Evolutionary conservation across 768 basidiomycete genomes (phyloP), one percentile per base, ranked within the genome.

Genomic region (Phaeotremella skinneri): DNA sequence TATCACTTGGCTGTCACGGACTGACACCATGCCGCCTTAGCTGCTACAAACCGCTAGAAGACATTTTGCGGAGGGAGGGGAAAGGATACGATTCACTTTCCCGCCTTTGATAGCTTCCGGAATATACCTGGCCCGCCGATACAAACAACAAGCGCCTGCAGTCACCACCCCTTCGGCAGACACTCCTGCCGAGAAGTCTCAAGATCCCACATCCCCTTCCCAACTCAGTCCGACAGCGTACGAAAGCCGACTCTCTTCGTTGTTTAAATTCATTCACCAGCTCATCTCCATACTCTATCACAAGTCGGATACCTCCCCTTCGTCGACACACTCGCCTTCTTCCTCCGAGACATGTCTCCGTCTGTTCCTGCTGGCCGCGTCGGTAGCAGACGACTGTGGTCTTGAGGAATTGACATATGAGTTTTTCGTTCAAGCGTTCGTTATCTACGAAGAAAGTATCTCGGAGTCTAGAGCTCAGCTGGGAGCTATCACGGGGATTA

Each of bases 371-470:
- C 87, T 98, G 62, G 88, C 94, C 0, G 92, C 96, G 0, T 91
- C 97, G 76, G 88, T 96, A 27, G 85, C 94, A 0, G 94, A 96
- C 70, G 91, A 94, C 73, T 91, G 90, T 58, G 90, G 86, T 0
- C 90, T 97, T 66, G 93, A 96, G 77, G 93, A 98, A 74, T 85
- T 98, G 59, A 86, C 91, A 16, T 99, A 99, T 74, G 94, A 99
- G 75, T 86, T 98, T 67, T 97, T 93, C 70, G 96, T 98, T 14
- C 92, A 97, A 75, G 91, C 93, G 0, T 97, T 99, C 76, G 91
- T 87, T 26, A 91, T 98, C 13, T 98, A 99, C 78, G 96, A 99
- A 75, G 96, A 99, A 76, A 87, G 84, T 68, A 98, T 99, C 50
- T 92, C 90, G 45, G 96, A 99, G 73, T 90, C 89, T 31, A 85